Evolutionary conservation across 768 basidiomycete species (phyloP), one percentile per base, ranked within the genome.

Genomic region (Pleurotus citrinopileatus): DNA sequence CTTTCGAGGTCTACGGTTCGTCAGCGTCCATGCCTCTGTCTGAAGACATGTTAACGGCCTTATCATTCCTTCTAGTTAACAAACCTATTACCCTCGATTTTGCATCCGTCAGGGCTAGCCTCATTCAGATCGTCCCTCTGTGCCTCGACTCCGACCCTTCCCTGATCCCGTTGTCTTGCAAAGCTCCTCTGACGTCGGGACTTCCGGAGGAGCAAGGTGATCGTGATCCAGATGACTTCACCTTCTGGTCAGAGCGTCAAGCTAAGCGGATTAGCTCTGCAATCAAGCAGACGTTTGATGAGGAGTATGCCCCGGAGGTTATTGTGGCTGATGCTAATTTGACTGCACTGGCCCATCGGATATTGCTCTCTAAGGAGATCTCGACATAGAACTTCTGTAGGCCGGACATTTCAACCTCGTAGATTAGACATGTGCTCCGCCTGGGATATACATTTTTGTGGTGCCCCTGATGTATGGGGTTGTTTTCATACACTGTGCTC

Each of bases 321-420:
- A 79, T 99, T 45, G 77, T 98, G 43, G 96, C 93, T 2, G 94
- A 97, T 63, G 94, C 97, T 23, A 98, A 98, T 69, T 67, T 98
- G 63, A 81, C 84, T n/a, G 77, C 86, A 23, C 72, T 99, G 56
- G 85, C 93, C 2, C 87, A 87, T 61, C 78, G 93, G 63, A 91
- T 99, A 61, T 68, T 95, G 58, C 80, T 86, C 20, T 89, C 90
- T 15, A 90, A 82, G 61, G 78, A 84, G 61, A 73, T 89, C 46
- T 67, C 81, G 60, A 64, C 54, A 8, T 59, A 52, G 55, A 53
- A 17, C 9, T n/a, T n/a, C n/a, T n/a, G n/a, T n/a, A n/a, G n/a
- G n/a, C n/a, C n/a, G n/a, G n/a, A n/a, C n/a, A n/a, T n/a, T n/a
- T n/a, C n/a, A n/a, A n/a, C n/a, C n/a, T n/a, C n/a, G n/a, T n/a